Evolutionary conservation across 2,329 filamentous ascomycete genomes (phyloP).

Genomic region (Fusarium brevicatenulatum): DNA sequence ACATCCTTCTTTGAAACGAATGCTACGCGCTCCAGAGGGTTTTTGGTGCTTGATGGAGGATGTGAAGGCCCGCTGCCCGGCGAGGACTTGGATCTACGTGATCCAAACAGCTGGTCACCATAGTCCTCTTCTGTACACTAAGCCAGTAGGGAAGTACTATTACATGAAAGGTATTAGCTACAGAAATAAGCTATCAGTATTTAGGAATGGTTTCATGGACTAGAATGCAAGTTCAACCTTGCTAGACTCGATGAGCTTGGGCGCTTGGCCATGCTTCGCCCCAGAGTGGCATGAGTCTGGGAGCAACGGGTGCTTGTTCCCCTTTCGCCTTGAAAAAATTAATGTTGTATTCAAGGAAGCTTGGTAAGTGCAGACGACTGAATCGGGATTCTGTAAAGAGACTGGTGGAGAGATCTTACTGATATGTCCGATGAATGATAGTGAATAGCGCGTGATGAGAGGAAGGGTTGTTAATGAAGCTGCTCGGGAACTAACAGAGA

Average conservation of each 20-base stretch:
- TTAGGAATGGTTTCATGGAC: not conserved
- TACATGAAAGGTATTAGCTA: not conserved
- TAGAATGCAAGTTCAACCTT: not conserved
- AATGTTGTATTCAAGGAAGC: not conserved
- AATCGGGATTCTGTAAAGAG: not conserved
- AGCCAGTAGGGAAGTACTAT: rapidly evolving
- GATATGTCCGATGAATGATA: not conserved
- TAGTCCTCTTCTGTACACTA: constrained; percentile 2
- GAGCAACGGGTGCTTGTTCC: not conserved
- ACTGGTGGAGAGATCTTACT: constrained; percentile 2
- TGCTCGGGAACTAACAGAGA: not conserved
- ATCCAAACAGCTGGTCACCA: not conserved
- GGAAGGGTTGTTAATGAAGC: not conserved
- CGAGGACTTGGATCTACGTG: not conserved
- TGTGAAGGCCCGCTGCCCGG: not conserved
- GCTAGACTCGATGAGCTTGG: not conserved
- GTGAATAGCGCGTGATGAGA: constrained; percentile 5
- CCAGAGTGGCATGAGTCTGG: not conserved
- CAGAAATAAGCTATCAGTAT: rapidly evolving
- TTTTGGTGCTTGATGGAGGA: not conserved
- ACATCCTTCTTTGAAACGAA: rapidly evolving
- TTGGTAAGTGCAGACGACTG: not conserved
- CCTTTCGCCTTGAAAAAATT: not conserved
- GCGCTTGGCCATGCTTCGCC: not conserved
- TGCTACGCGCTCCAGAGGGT: not conserved